Evolutionary conservation across 495 filamentous ascomycete species (phyloP).

Genomic region (Collariella sp.): DNA sequence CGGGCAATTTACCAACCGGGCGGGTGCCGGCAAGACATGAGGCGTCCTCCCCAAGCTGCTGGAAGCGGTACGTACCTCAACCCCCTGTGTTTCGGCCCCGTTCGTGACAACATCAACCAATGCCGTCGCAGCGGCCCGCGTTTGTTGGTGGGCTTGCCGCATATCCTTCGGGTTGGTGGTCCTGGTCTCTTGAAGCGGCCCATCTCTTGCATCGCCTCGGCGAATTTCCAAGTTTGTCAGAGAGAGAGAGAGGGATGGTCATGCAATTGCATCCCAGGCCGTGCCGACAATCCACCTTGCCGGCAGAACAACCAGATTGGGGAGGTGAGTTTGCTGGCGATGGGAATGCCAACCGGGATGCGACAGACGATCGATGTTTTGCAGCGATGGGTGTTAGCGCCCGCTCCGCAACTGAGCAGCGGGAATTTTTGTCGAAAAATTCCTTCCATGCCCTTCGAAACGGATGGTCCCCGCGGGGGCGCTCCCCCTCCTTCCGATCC

Average conservation of each 20-base stretch:
- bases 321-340: background rate
- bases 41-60: slow-evolving; percentile 8
- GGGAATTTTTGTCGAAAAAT: slow-evolving; percentile 15
- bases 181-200: background rate
- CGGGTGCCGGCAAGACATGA: slow-evolving; percentile 17
- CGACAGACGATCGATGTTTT: slow-evolving; percentile 14
- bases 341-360: background rate
- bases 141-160: background rate
- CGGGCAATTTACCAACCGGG: slow-evolving; percentile 20
- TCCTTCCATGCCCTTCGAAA: slow-evolving; percentile 22
- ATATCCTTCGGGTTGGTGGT: background rate
- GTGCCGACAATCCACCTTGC: background rate
- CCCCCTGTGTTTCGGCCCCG: slow-evolving; percentile 19
- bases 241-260: background rate
- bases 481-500: slow-evolving; percentile 23
- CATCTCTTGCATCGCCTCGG: background rate
- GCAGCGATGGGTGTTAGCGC: slow-evolving; percentile 10
- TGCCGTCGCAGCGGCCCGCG: background rate
- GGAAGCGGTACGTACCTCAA: slow-evolving; percentile 12
- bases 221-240: background rate
- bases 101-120: slow-evolving; percentile 8
- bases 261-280: background rate
- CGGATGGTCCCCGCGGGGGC: slow-evolving; percentile 23
- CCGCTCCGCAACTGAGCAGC: background rate
- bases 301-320: background rate